These are phyloP conservation scores for Trichophaea hybrida DNA, from an alignment of 2,329 filamentous ascomycete species.

Conservation along the genomic window DNA sequence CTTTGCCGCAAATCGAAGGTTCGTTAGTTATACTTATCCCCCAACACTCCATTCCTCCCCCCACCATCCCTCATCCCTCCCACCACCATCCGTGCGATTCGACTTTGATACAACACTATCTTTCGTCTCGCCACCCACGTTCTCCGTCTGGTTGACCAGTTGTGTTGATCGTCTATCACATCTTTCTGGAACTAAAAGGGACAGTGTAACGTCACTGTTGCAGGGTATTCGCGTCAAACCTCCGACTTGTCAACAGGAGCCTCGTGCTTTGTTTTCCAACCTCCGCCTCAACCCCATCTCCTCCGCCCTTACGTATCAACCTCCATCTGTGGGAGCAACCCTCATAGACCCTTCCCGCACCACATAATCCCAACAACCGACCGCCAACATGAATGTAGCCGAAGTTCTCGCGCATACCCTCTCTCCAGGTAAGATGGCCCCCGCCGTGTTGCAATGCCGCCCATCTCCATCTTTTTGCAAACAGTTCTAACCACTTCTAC, in stretches of 20 bases:
- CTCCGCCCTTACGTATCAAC: neutral
- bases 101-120: slow-evolving; percentile 18
- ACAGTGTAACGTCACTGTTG: slow-evolving; percentile 4
- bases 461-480: neutral
- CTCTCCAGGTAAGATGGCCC: slow-evolving; percentile 59
- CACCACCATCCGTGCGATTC: slow-evolving; percentile 27
- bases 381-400: slow-evolving; percentile 83
- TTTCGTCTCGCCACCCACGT: slow-evolving; percentile 23
- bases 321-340: slow-evolving; percentile 12
- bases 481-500: slow-evolving; percentile 26
- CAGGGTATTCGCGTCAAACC: neutral
- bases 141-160: slow-evolving; percentile 24
- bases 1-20: slow-evolving; percentile 42
- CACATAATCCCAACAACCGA: slow-evolving; percentile 25
- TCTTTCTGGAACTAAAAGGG: neutral
- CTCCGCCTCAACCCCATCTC: neutral
- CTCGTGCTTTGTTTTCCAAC: neutral
- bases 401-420: slow-evolving; percentile 94
- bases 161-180: slow-evolving; percentile 1
- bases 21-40: neutral
- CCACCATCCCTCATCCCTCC: neutral
- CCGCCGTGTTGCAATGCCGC: neutral
- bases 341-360: slow-evolving; percentile 7
- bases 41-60: neutral
- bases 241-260: slow-evolving; percentile 3